Conservation (phyloP, 1,284 basidiomycete species). For the Ustilago lituana region DNA sequence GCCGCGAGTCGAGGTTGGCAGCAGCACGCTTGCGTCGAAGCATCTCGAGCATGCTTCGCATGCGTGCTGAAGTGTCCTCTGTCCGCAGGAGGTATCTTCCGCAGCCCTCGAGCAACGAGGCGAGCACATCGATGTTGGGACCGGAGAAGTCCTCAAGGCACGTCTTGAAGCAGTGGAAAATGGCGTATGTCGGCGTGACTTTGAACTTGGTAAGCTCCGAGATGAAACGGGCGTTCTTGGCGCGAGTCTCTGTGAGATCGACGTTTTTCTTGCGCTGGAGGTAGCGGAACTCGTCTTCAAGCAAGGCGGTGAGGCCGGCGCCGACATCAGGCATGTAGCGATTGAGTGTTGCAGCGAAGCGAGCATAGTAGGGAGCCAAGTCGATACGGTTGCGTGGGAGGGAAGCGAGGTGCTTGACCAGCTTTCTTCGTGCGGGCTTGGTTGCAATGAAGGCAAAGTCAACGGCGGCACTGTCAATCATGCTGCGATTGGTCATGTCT, state of each 20-base stretch:
- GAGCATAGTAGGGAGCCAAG: conserved; percentile 89
- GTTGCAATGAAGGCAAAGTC: conserved; percentile 97
- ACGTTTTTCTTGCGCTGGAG: conserved; percentile 93
- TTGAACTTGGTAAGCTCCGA: conserved; percentile 94
- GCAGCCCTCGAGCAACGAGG: conserved; percentile 90
- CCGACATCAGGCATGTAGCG: conserved; percentile 95
- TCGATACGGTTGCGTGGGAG: conserved; percentile 90
- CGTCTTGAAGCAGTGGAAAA: conserved; percentile 95
- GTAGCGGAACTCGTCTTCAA: conserved; percentile 96
- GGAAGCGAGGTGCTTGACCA: conserved; percentile 78
- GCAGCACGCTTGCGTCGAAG: conserved; percentile 92
- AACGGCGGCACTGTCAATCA: conserved; percentile 92
- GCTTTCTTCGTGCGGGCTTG: conserved; percentile 88
- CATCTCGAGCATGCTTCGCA: conserved; percentile 78
- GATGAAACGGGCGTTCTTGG: conserved; percentile 90
- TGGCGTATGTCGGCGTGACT: conserved; percentile 89
- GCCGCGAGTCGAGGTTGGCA: conserved; percentile 89
- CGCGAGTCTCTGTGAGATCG: conserved; percentile 82
- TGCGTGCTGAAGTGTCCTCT: conserved; percentile 86
- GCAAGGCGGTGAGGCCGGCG: conserved; percentile 78
- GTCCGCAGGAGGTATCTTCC: conserved; percentile 89
- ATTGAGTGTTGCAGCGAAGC: conserved; percentile 86
- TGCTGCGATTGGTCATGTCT: conserved; percentile 87
- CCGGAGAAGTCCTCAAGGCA: conserved; percentile 94
- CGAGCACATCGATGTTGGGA: conserved; percentile 91